Conservation (phyloP, 352 stramenopile genomes). For the Globisporangium echinulatum region DNA sequence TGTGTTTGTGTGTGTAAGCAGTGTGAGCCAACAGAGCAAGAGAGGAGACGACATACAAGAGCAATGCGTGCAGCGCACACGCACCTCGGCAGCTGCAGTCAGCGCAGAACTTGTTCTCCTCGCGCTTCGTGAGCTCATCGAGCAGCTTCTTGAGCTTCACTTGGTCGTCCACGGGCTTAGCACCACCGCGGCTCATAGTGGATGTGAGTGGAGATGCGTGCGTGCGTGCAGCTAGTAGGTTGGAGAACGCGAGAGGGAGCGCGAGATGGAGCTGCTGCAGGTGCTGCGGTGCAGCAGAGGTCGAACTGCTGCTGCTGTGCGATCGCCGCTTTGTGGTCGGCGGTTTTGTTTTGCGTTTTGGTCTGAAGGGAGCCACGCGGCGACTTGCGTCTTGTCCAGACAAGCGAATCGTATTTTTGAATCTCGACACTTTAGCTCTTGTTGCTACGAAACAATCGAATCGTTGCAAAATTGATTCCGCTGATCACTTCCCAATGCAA, state of each 20-base stretch:
- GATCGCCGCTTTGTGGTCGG: too few relatives aligned
- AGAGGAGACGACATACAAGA: not conserved
- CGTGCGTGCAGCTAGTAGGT: too few relatives aligned
- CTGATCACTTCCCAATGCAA: too few relatives aligned
- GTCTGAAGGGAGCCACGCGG: not conserved
- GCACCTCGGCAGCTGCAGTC: slow-evolving; percentile 80
- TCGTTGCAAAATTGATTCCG: too few relatives aligned
- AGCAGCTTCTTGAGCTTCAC: slow-evolving; percentile 86
- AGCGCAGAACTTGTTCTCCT: slow-evolving; percentile 89
- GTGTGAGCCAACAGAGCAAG: not conserved
- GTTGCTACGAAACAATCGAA: too few relatives aligned
- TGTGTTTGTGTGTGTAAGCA: too few relatives aligned
- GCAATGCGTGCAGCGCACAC: not conserved
- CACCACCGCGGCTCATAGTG: slow-evolving; percentile 47
- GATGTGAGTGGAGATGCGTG: too few relatives aligned
- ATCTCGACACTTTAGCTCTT: too few relatives aligned
- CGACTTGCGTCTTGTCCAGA: not conserved
- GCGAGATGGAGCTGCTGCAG: too few relatives aligned
- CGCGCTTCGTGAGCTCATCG: slow-evolving; percentile 85
- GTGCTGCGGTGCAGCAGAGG: too few relatives aligned
- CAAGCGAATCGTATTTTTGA: not conserved
- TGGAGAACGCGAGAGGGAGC: too few relatives aligned
- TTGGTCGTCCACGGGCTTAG: slow-evolving; percentile 62
- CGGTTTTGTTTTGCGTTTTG: not conserved
- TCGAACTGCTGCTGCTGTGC: too few relatives aligned